Evolutionary conservation across 164 flowering plant genomes (phyloP), one percentile per base, ranked within the genome.

Genomic region (Berberis vulgaris): DNA sequence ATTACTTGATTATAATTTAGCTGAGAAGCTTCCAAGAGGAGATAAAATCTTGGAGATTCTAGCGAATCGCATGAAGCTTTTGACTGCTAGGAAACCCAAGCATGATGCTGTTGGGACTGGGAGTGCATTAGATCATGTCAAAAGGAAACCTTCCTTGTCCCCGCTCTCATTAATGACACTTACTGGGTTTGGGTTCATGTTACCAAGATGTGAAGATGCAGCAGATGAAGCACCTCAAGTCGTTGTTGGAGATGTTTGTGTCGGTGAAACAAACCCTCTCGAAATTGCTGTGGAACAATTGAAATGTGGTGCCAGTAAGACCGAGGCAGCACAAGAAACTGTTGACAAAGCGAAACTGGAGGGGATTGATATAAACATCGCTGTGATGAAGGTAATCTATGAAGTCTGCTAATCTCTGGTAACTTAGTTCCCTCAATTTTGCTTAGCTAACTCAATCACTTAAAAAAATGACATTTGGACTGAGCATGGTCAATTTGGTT

Each of bases 311-410:
- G 76, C 79, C 8, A 83, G 85, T 47, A 84, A 71, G 71, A 92
- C 85, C 64, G 91, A 80, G 81, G 91, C 87, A 67, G 98, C 98
- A 62, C 90, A 89, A 69, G 95, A 84, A 61, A 82, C 96, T 65
- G 87, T 89, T 12, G 82, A 86, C 67, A 84, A 84, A 81, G 96
- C 89, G 66, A 92, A 86, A 76, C 89, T 92, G 65, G 96, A 92
- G 66, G 96, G 96, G 2, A 81, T 92, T 61, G 96, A 89, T 71
- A 83, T 91, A 62, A 92, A 92, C 73, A 26, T 86, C 42, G 98
- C 93, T 8, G 84, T 89, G 42, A 83, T 89, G 93, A 87, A 81
- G 98, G 98, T 92, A 59, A 41, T 6, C 60, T 13, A 13, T 55
- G 38, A 55, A n/a, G 13, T 26, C 26, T 26, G 58, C 5, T 55